These are phyloP conservation scores for Talaromyces sp. DNA, from an alignment of 2,329 filamentous ascomycete genomes.

Conservation along the genomic window DNA sequence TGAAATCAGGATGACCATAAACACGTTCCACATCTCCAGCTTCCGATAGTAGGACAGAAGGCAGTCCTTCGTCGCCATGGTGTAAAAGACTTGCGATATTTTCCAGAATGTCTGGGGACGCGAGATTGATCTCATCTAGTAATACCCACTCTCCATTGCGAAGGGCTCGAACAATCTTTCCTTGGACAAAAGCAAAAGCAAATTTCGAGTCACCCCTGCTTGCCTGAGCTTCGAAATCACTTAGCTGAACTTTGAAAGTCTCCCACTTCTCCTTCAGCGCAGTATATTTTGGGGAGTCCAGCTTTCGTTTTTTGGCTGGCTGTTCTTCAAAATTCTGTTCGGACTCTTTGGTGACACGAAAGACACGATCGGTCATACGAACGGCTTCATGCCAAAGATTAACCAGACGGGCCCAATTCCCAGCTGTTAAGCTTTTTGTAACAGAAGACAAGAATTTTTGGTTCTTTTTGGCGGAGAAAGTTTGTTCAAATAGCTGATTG, in stretches of 20 bases:
- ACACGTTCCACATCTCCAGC: constrained; percentile 90
- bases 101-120: constrained; percentile 89
- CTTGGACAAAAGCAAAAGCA: constrained; percentile 93
- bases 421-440: constrained; percentile 71
- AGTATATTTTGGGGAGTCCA: constrained; percentile 51
- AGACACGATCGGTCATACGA: constrained; percentile 74
- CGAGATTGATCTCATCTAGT: constrained; percentile 94
- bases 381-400: constrained; percentile 86
- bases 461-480: constrained; percentile 85
- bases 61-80: constrained; percentile 64
- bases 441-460: constrained; percentile 79
- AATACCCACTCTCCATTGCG: constrained; percentile 96
- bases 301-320: constrained; percentile 66
- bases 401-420: constrained; percentile 82
- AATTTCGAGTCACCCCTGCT: constrained; percentile 72
- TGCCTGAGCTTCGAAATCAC: constrained; percentile 72
- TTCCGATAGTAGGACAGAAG: constrained; percentile 86
- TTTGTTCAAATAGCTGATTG: constrained; percentile 79
- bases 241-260: constrained; percentile 67
- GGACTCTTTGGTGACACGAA: constrained; percentile 53
- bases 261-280: constrained; percentile 72
- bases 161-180: constrained; percentile 92
- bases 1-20: constrained; percentile 83
- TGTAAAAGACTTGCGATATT: constrained; percentile 84
- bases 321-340: constrained; percentile 50